These are phyloP conservation scores for Aspergillus saccharolyticus DNA, from an alignment of 495 filamentous ascomycete genomes.

Conservation along the genomic window DNA sequence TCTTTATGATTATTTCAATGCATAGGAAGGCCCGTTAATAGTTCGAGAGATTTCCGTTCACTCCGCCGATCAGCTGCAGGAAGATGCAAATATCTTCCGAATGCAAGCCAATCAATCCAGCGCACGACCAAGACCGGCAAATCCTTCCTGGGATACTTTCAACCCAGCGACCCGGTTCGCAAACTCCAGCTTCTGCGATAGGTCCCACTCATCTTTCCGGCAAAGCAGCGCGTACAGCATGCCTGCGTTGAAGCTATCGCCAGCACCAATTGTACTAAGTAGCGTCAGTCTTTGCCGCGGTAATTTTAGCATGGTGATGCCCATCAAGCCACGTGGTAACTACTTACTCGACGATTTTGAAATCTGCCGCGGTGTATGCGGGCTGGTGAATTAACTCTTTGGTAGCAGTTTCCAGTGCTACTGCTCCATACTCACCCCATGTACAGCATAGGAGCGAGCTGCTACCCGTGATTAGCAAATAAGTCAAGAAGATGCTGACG, in stretches of 20 bases:
- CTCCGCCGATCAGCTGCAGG: not conserved
- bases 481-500: constrained; percentile 1
- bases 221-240: constrained; percentile 58
- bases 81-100: not conserved
- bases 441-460: constrained; percentile 60
- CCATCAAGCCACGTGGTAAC: not conserved
- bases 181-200: constrained; percentile 50
- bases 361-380: constrained; percentile 37
- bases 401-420: constrained; percentile 37
- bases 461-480: not conserved
- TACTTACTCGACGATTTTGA: constrained; percentile 60
- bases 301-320: not conserved
- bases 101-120: constrained; percentile 6
- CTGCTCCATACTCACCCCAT: constrained; percentile 61
- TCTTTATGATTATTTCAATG: too few species aligned
- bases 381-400: constrained; percentile 38
- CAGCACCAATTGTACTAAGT: constrained; percentile 61
- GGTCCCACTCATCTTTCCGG: constrained; percentile 47
- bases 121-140: constrained; percentile 46
- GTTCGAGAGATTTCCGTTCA: not conserved
- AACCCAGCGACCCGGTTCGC: constrained; percentile 62
- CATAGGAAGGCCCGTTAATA: too few species aligned
- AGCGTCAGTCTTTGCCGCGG: constrained; percentile 11
- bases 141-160: constrained; percentile 64
- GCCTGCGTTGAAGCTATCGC: constrained; percentile 71